Base-by-base conservation (phyloP, 2,329 filamentous ascomycete species). In the Nigrospora oryzae region DNA sequence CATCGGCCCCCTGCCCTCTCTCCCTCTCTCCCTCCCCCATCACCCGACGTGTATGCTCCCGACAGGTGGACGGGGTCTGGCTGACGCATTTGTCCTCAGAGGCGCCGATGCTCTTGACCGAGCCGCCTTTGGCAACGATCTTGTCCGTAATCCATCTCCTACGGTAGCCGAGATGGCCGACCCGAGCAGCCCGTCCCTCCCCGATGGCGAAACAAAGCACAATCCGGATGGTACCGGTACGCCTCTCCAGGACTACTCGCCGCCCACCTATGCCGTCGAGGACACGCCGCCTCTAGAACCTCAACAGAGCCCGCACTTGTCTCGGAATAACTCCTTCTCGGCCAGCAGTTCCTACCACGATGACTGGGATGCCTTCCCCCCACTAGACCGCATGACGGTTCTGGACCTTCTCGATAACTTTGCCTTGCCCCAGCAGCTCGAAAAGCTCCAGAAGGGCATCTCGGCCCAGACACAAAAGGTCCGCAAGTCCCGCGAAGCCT, bases 361-460 rank as follows among this genome's bases (percentile, higher is more conserved):
- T 55, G 89, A 91, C 60, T 93, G 87, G 78, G 89, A 95, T 50
- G 74, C 81, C 17, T 86, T 94, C 50, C 88, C 90, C 11, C 90
- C 91, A 1, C 72, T 96, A 19, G 93, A 98, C 63, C 86, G 89
- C 42, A 73, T 98, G 44, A 90, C 86, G 35, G 81, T 97, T 46
- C 89, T 98, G 56, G 93, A 98, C 60, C 75, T 98, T 40, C 78
- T 98, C 53, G 91, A 96, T 66, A 97, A 96, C 62, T 81, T 98
- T 51, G 87, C 90, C 6, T 73, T 98, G 31, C 85, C 89, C 1
- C 86, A 95, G 58, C 86, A 91, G 55, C 76, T 98, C 16, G 93
- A 97, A 66, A 93, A 86, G 69, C 75, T 96, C 52, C 90, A 96
- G 59, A 84, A 79, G 56, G 85, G 86, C 34, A 74, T 97, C 47